Percentiles rank a stretch among this genome's conserved stretches.
Evolutionary conservation across 2,329 filamentous ascomycete species (phyloP).

Genomic region (Whalleya microplaca): DNA sequence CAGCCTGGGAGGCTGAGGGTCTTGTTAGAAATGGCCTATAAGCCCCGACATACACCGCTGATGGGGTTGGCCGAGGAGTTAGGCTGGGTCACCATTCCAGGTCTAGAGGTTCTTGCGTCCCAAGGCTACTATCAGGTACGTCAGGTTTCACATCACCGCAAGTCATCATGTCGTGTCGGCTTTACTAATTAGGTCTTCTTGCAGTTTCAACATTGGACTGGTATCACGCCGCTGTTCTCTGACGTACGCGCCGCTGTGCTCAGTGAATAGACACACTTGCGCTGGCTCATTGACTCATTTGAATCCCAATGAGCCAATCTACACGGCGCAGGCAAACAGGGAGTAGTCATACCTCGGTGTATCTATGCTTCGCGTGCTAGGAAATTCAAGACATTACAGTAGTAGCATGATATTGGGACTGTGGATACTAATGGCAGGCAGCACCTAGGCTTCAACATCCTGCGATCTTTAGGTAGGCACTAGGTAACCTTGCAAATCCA

Average conservation of each 20-base stretch:
- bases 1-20: conserved; percentile 53
- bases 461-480: neutral
- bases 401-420: neutral
- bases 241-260: conserved; percentile 68
- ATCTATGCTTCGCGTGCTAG: neutral
- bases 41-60: conserved; percentile 78
- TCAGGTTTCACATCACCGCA: conserved; percentile 17
- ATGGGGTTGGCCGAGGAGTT: conserved; percentile 81
- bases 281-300: neutral
- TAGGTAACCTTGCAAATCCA: neutral
- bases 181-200: conserved; percentile 27
- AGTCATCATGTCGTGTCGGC: neutral
- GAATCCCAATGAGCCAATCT: neutral
- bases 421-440: neutral
- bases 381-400: too few relatives aligned
- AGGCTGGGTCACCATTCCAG: conserved; percentile 83
- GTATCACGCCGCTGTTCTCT: conserved; percentile 72
- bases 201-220: conserved; percentile 84
- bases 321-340: neutral
- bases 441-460: neutral
- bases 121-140: conserved; percentile 87
- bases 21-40: conserved; percentile 95
- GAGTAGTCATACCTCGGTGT: neutral
- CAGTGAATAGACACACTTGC: conserved; percentile 35
- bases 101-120: conserved; percentile 84